These are phyloP conservation scores for Arthrobotrys megalospora DNA, from an alignment of 2,329 filamentous ascomycete species.

Conservation along the genomic window DNA sequence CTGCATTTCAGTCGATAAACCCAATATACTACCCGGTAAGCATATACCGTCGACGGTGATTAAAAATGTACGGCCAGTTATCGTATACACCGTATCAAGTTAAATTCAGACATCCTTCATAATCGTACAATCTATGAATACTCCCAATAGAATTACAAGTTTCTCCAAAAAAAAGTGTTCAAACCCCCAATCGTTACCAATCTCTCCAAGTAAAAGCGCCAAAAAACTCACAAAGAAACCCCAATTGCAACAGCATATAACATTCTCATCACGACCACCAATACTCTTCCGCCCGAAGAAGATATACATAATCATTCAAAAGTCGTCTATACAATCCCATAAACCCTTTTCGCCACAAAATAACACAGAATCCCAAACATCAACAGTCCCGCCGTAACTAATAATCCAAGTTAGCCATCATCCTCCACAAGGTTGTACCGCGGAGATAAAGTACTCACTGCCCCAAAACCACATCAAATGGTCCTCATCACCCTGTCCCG, in stretches of 20 bases:
- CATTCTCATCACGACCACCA: not conserved
- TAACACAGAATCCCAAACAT: slow-evolving; percentile 86
- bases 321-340: slow-evolving; percentile 78
- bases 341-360: slow-evolving; percentile 85
- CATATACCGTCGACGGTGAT: too few relatives aligned
- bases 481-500: slow-evolving; percentile 71
- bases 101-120: slow-evolving; percentile 8
- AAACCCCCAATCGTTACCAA: not conserved
- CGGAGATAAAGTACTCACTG: slow-evolving; percentile 33
- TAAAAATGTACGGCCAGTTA: not conserved
- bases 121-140: slow-evolving; percentile 38
- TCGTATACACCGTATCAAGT: slow-evolving; percentile 2
- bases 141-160: slow-evolving; percentile 10
- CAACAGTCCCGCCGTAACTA: slow-evolving; percentile 79
- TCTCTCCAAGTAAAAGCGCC: not conserved
- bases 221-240: not conserved
- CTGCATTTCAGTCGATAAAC: too few relatives aligned
- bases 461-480: slow-evolving; percentile 74
- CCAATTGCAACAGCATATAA: not conserved
- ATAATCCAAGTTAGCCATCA: not conserved
- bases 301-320: too few relatives aligned
- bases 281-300: not conserved
- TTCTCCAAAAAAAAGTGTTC: not conserved
- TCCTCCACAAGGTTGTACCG: slow-evolving; percentile 69
- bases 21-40: too few relatives aligned